Evolutionary conservation across 768 basidiomycete species (phyloP).

Genomic region (Leucosporidium scottii): DNA sequence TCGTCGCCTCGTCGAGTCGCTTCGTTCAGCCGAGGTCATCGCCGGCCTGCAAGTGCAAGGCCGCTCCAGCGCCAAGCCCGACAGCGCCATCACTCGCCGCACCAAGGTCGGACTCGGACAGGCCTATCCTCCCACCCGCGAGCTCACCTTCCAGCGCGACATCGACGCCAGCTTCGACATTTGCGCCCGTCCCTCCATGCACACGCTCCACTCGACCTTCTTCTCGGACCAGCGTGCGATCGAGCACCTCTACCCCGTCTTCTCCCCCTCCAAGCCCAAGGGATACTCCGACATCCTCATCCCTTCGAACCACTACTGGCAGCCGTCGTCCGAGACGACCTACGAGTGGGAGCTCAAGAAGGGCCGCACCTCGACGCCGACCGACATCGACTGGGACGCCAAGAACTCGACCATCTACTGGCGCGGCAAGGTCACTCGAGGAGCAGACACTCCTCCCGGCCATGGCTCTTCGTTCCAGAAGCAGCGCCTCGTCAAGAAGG

Average conservation of each 20-base stretch:
- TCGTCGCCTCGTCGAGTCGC: slow-evolving; percentile 71
- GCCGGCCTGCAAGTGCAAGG: slow-evolving; percentile 29
- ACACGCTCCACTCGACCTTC: slow-evolving; percentile 85
- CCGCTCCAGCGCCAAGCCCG: slow-evolving; percentile 25
- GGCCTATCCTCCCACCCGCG: slow-evolving; percentile 40
- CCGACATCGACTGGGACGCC: slow-evolving; percentile 78
- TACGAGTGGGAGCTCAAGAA: slow-evolving; percentile 37
- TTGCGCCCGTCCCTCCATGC: slow-evolving; percentile 73
- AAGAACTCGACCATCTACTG: slow-evolving; percentile 84
- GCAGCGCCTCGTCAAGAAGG: slow-evolving; percentile 37
- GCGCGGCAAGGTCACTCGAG: slow-evolving; percentile 92
- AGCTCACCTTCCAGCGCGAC: slow-evolving; percentile 58
- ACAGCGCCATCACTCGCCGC: slow-evolving; percentile 38
- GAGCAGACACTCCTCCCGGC: slow-evolving; percentile 36
- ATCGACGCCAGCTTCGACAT: slow-evolving; percentile 68
- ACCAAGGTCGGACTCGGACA: slow-evolving; percentile 22
- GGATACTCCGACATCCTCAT: slow-evolving; percentile 90
- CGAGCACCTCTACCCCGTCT: slow-evolving; percentile 79
- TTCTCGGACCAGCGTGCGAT: slow-evolving; percentile 95
- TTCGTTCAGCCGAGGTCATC: slow-evolving; percentile 48
- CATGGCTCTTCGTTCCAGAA: slow-evolving; percentile 38
- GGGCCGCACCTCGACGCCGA: slow-evolving; percentile 47
- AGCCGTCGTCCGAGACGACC: slow-evolving; percentile 34
- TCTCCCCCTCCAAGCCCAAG: slow-evolving; percentile 78
- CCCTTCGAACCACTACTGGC: slow-evolving; percentile 91